A percentile compares a stretch with the other conserved stretches of the same genome.
Conservation (phyloP, 176 grass and related monocot species). For the Eragrostis nindensis region DNA sequence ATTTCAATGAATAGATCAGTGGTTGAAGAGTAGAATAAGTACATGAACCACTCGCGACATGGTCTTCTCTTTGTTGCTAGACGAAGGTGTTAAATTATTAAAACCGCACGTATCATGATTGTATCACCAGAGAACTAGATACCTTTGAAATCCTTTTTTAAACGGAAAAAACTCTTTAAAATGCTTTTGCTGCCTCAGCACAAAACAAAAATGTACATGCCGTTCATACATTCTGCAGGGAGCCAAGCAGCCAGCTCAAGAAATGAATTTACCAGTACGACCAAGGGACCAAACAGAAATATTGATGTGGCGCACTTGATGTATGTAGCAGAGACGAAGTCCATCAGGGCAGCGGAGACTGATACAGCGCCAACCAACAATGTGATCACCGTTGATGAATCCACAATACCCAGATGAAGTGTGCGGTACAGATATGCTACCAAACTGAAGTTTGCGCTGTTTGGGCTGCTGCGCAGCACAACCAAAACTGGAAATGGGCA, state of each 20-base stretch:
- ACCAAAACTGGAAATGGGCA: slow-evolving; percentile 41
- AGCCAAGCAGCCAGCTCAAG: not conserved
- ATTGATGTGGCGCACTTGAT: slow-evolving; percentile 38
- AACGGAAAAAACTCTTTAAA: too few relatives aligned
- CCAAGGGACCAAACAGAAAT: slow-evolving; percentile 29
- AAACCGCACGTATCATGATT: too few relatives aligned
- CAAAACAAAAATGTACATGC: not conserved
- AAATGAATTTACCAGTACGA: slow-evolving; percentile 27
- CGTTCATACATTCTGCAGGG: not conserved
- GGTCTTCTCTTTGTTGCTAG: too few relatives aligned
- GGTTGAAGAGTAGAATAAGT: too few relatives aligned
- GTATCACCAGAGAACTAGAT: too few relatives aligned
- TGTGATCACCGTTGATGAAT: slow-evolving; percentile 38
- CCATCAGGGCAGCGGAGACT: slow-evolving; percentile 33
- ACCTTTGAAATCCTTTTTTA: too few relatives aligned
- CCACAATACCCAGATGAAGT: slow-evolving; percentile 44
- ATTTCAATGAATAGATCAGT: too few relatives aligned
- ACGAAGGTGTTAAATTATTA: too few relatives aligned
- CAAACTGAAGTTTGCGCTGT: slow-evolving; percentile 48
- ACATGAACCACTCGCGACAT: too few relatives aligned
- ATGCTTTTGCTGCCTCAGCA: too few relatives aligned
- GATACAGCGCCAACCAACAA: slow-evolving; percentile 24
- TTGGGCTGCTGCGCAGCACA: slow-evolving; percentile 32
- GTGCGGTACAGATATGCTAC: slow-evolving; percentile 44
- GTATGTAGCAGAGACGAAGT: slow-evolving; percentile 25